These are phyloP conservation scores for Glebionis coronaria DNA, from an alignment of 129 eudicot genomes.

Conservation along the genomic window DNA sequence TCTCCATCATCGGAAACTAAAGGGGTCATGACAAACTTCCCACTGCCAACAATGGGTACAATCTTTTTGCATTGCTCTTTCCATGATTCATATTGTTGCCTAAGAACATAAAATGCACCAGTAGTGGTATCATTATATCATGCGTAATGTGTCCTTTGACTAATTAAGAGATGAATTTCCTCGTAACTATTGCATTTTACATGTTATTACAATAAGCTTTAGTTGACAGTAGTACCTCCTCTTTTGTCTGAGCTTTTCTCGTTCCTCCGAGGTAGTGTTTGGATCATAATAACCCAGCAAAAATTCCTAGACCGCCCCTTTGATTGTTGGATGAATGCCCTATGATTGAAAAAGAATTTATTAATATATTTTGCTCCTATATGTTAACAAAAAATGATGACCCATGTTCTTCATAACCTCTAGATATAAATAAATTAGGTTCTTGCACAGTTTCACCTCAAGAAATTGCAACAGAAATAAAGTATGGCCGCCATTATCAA, in stretches of 20 bases:
- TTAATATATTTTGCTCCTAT: slow-evolving; percentile 17
- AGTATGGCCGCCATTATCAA: neutral
- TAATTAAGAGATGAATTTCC: too few relatives aligned
- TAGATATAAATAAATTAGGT: neutral
- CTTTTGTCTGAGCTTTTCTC: slow-evolving; percentile 63
- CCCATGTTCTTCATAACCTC: neutral
- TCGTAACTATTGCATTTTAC: too few relatives aligned
- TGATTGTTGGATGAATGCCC: slow-evolving; percentile 94
- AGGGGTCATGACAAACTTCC: slow-evolving; percentile 60
- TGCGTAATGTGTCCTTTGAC: neutral
- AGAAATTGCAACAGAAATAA: slow-evolving; percentile 14
- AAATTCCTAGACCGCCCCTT: slow-evolving; percentile 96
- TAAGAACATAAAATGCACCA: slow-evolving; percentile 29
- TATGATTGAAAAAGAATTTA: slow-evolving; percentile 21
- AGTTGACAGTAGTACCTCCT: slow-evolving; percentile 54
- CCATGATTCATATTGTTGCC: slow-evolving; percentile 83
- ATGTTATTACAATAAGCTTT: neutral
- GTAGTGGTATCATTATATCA: neutral
- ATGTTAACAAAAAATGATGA: neutral
- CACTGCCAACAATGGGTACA: slow-evolving; percentile 80
- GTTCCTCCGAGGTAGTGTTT: slow-evolving; percentile 64
- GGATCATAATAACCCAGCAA: slow-evolving; percentile 96
- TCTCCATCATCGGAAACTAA: slow-evolving; percentile 63
- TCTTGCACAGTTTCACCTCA: neutral
- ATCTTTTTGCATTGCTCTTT: slow-evolving; percentile 73